These are phyloP conservation scores for Ophiocordyceps sinensis DNA, from an alignment of 2,329 filamentous ascomycete species.

Conservation along the genomic window DNA sequence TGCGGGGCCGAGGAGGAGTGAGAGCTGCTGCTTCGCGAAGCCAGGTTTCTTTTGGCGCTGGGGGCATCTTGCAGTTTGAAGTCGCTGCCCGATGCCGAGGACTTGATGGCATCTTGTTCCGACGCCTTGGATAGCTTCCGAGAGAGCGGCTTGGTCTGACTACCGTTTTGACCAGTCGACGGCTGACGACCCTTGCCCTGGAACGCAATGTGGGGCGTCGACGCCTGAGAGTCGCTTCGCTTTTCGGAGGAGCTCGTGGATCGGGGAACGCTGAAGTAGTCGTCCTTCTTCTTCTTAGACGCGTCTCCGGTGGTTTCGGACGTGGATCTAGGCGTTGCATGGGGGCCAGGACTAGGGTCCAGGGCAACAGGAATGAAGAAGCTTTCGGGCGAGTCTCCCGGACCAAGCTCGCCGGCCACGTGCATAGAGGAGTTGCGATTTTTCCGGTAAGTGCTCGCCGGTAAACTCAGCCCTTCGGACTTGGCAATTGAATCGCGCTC, in stretches of 20 bases:
- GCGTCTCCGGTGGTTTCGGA: constrained; percentile 31
- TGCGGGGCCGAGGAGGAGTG: constrained; percentile 24
- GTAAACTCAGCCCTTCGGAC: constrained; percentile 51
- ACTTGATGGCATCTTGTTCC: constrained; percentile 11
- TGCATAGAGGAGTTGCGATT: constrained; percentile 60
- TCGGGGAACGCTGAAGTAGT: constrained; percentile 42
- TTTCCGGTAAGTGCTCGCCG: constrained; percentile 63
- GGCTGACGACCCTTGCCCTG: constrained; percentile 60
- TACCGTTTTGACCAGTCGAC: constrained; percentile 45
- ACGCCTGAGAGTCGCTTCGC: constrained; percentile 33
- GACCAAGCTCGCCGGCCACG: constrained; percentile 27
- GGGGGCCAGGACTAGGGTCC: constrained; percentile 49
- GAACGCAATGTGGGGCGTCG: constrained; percentile 82
- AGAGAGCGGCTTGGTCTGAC: constrained; percentile 32
- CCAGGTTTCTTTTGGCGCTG: constrained; percentile 38
- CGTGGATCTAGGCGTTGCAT: constrained; percentile 37
- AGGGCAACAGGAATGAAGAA: constrained; percentile 66
- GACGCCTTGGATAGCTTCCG: constrained; percentile 32
- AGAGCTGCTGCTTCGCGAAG: constrained; percentile 26
- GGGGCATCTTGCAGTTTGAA: constrained; percentile 76
- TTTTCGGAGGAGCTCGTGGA: constrained; percentile 25
- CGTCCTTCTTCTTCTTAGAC: constrained; percentile 36
- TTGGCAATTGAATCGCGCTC: constrained; percentile 31
- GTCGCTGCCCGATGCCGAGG: constrained; percentile 24
- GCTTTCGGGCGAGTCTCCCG: constrained; percentile 46